Evolutionary conservation across 2,329 filamentous ascomycete genomes (phyloP).

Genomic region (Chaetomium strumarium): DNA sequence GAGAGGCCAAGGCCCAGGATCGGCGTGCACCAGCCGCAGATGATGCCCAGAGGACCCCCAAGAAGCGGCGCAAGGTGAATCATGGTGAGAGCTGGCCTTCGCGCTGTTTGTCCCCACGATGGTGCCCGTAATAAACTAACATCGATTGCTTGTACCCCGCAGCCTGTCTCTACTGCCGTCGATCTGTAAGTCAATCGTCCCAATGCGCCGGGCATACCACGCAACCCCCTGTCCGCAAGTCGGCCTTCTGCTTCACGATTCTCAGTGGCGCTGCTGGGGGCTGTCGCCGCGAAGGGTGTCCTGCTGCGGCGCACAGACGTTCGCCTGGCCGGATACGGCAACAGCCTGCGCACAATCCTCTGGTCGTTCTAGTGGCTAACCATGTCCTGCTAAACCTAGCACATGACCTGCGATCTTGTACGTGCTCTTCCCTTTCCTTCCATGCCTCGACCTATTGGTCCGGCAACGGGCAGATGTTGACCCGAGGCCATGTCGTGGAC

Average conservation of each 20-base stretch:
- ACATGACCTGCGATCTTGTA: constrained; percentile 92
- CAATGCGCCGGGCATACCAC: constrained; percentile 15
- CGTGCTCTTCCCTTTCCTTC: constrained; percentile 35
- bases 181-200: constrained; percentile 66
- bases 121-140: constrained; percentile 17
- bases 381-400: constrained; percentile 48
- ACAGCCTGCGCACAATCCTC: constrained; percentile 15
- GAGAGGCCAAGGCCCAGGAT: constrained; percentile 34
- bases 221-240: constrained; percentile 20
- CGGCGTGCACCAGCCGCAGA: constrained; percentile 28
- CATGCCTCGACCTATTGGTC: constrained; percentile 19
- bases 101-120: constrained; percentile 18
- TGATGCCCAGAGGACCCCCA: constrained; percentile 53
- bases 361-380: constrained; percentile 38
- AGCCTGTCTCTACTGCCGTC: constrained; percentile 85
- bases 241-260: constrained; percentile 11
- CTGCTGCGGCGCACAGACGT: constrained; percentile 17
- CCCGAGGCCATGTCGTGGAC: constrained; percentile 26
- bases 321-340: constrained; percentile 17
- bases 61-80: constrained; percentile 85
- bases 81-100: constrained; percentile 62
- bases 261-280: constrained; percentile 4
- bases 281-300: constrained; percentile 10
- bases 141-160: constrained; percentile 37
- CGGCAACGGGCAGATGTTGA: constrained; percentile 30